Base-by-base conservation (phyloP, 768 basidiomycete genomes). In the Amanita subjunquillea region DNA sequence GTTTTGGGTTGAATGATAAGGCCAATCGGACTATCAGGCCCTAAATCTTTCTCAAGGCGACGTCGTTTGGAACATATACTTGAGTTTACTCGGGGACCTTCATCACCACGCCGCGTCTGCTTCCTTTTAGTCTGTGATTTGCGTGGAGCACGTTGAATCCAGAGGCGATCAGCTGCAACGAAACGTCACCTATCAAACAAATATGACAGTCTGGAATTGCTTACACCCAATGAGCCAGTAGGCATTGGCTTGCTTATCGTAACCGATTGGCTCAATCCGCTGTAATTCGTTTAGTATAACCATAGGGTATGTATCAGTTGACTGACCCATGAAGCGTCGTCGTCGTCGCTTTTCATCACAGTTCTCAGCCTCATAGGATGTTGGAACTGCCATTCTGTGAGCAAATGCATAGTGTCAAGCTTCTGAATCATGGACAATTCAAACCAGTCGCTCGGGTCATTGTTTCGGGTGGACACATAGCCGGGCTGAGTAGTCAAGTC, bases 311-410 rank as follows among this genome's bases (percentile, higher is more conserved):
- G 20, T 50, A 32, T 37, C 52, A 25, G 12, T 40, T 27, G 15
- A 41, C 85, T 58, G 53, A 88, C 91, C 91, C 91, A 93, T 30
- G 76, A 68, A 23, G 84, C 86, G 51, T 72, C 69, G 40, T 91
- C 89, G 55, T 90, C 88, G 52, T 90, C 89, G 48, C 72, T 77
- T 60, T 80, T 85, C 87, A 91, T 90, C 44, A 85, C 66, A 41
- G 72, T 73, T 54, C 88, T 74, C 20, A 92, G 59, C 51, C 85
- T 75, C 49, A 74, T 72, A 4, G 87, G 79, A 60, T 88, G 87
- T 54, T 89, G 83, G 57, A 92, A 91, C 59, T 90, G 87, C 91
- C 91, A 93, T 67, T 93, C 91, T 27, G 75, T 76, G 46, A 92
- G 68, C 13, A 78, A 69, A 58, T 89, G 78, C 60, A 91, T 68